Evolutionary conservation across 2,329 filamentous ascomycete genomes (phyloP), one percentile per base, ranked within the genome.

Genomic region (Aspergillus jensenii): DNA sequence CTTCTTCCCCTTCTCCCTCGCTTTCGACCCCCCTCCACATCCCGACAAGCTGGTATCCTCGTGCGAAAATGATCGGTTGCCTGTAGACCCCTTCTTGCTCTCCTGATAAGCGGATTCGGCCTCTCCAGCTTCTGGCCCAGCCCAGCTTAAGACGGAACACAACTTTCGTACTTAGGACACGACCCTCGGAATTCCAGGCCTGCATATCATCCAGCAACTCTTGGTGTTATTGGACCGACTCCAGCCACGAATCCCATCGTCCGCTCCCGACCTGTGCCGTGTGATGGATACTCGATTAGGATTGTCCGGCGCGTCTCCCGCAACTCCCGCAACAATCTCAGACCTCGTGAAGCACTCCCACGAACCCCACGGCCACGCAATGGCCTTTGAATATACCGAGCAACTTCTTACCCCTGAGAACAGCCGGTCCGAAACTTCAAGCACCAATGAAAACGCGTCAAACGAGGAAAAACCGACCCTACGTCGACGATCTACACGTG

Each of bases 381-480:
- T 70, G 63, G 67, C 62, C 48, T 66, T 74, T 39, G 72, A 76
- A 49, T 67, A 73, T 17, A 68, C 73, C 17, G 73, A 73, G 63
- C 72, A 76, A 59, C 68, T 76, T n/a, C 68, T 77, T 17, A 78
- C 76, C 3, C 76, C 76, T 53, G 75, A 76, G 55, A 75, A 75
- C 41, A 77, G 76, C 59, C 74, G 71, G 53, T 78, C 75, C n/a
- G 75, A 77, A 56, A 76, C 74, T 2, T 76, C 75, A 5, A 77
- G 74, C 63, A 74, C 73, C 62, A 72, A 72, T 63, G 71, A 74
- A 58, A 70, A 73, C 64, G 68, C 69, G 62, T 68, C 65, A 12
- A 62, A 61, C 27, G 71, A 75, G 46, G 72, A 75, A 58, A 71
- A 72, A 59, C 64, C 67, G 27, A 57, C 64, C 12, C 51, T 64